Evolutionary conservation across 371 early-diverging fungal species (phyloP), one percentile per base, ranked within the genome.

Genomic region (Mortierella polycephala): DNA sequence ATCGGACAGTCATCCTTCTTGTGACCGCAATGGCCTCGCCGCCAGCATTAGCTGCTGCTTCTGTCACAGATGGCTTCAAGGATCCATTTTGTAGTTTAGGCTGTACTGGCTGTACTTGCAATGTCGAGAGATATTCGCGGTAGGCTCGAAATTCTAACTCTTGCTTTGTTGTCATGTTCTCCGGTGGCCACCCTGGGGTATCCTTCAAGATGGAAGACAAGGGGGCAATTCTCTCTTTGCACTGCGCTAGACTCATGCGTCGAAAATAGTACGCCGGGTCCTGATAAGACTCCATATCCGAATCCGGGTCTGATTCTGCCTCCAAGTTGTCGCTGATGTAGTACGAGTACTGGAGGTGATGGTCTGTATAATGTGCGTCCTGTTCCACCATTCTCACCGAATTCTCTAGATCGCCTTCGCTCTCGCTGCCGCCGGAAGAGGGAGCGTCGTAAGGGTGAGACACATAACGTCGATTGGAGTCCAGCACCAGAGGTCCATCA

Each of bases 51-150:
- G 47, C 10, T 5, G 49, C 23, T 37, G 59, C 13, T 23, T 44
- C 30, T 30, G 30, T 30, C 30, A 30, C 30, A 30, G 30, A 4
- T 30, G 30, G 4, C 4, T 1, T 30, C 30, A 30, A 20, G 5
- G 41, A 2, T 1, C 11, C 0, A 2, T 6, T 11, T 45, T 18
- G 42, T 1, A 55, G 30, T 20, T 45, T 63, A 10, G 30, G 64
- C 16, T 56, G 59, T 13, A 66, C 13, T n/a, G 30, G 64, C 16
- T 56, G 59, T 13, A 66, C 13, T n/a, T 59, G 57, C 11, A 66
- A 42, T 20, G 45, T n/a, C 18, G 58, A 39, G 4, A 52, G 57
- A 39, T 66, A 66, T 7, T 6, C 45, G 21, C 59, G 41, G 23
- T 66, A 66, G 1, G 51, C 66, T 12, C 52, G n/a, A 51, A 46